Percentiles rank a stretch among this genome's conserved stretches.
phyloP scores from a whole-genome alignment of 306 rosid genomes.

The Prunus salicina region DNA sequence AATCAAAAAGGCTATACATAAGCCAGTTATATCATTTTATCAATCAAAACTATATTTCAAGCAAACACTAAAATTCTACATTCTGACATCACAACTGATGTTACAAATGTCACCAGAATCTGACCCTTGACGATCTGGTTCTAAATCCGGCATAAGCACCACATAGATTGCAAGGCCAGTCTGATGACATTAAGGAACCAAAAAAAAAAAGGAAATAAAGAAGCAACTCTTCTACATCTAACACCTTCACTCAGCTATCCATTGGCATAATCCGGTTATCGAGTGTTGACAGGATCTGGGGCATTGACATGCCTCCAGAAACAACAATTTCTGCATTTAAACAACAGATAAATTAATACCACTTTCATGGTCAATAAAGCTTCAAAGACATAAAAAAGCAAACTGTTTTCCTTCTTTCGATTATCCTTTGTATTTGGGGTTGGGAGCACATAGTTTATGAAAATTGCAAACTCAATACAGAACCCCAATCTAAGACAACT shows the following conservation, averaged over 20 bases:
- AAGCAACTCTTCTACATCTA: conserved; percentile 25
- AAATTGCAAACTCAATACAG: too few relatives aligned
- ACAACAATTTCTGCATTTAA: conserved; percentile 79
- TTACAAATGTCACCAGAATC: conserved; percentile 44
- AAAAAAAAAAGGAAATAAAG: conserved; percentile 9
- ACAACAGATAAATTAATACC: conserved; percentile 12
- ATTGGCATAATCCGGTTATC: conserved; percentile 47
- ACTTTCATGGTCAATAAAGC: not conserved
- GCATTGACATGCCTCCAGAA: conserved; percentile 98
- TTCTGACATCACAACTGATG: conserved; percentile 40
- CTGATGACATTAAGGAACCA: conserved; percentile 36
- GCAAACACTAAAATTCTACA: conserved; percentile 45
- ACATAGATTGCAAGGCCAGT: conserved; percentile 24
- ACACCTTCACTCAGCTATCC: conserved; percentile 43
- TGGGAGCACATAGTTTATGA: not conserved
- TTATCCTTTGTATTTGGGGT: not conserved
- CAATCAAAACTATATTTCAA: conserved; percentile 41
- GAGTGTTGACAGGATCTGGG: conserved; percentile 63
- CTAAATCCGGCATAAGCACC: conserved; percentile 20
- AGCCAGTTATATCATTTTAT: conserved; percentile 28
- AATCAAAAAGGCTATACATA: conserved; percentile 15
- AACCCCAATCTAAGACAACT: not conserved
- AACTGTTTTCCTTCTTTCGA: not conserved
- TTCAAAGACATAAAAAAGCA: not conserved
- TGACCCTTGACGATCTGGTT: conserved; percentile 18